Evolutionary conservation across 2,329 filamentous ascomycete species (phyloP).

Genomic region (Xylariaceae sp.): DNA sequence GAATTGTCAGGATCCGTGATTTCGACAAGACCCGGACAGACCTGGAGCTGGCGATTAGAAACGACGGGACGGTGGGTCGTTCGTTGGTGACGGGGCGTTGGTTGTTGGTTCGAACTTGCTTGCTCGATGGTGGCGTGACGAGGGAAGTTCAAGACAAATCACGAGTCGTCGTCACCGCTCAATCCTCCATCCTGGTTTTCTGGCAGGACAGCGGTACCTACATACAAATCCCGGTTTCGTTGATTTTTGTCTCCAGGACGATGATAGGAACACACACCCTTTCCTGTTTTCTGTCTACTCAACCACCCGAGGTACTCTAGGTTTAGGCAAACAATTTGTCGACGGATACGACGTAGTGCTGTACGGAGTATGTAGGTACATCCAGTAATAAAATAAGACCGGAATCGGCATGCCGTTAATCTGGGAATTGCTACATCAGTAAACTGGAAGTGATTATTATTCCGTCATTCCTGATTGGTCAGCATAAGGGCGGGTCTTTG

Average conservation of each 20-base stretch:
- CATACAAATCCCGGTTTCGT: too few relatives aligned
- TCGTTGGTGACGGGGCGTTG: too few relatives aligned
- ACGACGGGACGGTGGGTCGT: background rate
- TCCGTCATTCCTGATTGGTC: conserved; percentile 9
- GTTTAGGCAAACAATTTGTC: conserved; percentile 14
- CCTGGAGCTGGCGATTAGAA: too few relatives aligned
- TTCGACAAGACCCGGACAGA: background rate
- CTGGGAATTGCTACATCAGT: conserved; percentile 2
- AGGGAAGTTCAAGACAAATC: background rate
- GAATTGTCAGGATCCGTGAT: background rate
- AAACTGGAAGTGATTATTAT: conserved; percentile 16
- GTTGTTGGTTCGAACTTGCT: too few relatives aligned
- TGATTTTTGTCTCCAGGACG: too few relatives aligned
- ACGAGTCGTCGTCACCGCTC: background rate
- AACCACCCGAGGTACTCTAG: background rate
- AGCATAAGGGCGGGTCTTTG: background rate
- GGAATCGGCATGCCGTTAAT: conserved; percentile 5
- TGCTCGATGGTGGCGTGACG: background rate
- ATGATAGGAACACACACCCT: background rate
- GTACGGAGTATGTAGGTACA: conserved; percentile 4
- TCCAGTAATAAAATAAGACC: conserved; percentile 9
- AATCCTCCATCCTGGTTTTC: too few relatives aligned
- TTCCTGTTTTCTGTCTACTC: too few relatives aligned
- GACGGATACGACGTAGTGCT: conserved; percentile 10
- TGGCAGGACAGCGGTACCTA: too few relatives aligned